Base-by-base conservation (phyloP, 495 filamentous ascomycete species). In the Recurvomyces mirabilis region DNA sequence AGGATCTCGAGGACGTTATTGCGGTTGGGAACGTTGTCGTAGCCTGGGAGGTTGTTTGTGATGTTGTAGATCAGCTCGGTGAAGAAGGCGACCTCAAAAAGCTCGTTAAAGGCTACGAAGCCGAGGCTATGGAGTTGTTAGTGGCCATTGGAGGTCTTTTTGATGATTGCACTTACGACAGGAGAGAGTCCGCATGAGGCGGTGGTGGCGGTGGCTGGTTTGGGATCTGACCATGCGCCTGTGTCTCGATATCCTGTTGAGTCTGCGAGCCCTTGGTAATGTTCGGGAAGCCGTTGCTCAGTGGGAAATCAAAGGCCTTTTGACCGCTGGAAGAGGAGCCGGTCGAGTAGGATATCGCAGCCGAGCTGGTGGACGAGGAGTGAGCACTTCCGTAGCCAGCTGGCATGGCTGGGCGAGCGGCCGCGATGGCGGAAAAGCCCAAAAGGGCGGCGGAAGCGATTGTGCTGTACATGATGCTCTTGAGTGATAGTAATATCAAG, bases 1-100 rank as follows among this genome's bases (percentile, higher is more conserved):
- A 81, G 57, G 12, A 67, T 56, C 1, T 69, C 52, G 30, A 77
- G 40, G 2, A 73, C 53, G 15, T 65, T 53, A 0, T n/a, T 12
- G n/a, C n/a, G n/a, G 36, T 24, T 39, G 1, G n/a, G 18, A 23
- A 51, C 31, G n/a, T n/a, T n/a, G 13, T 31, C 34, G 43, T 25
- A 83, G 3, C 77, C 78, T 0, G 53, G 25, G 1, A 71, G 63
- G 25, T 68, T 61, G 44, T 65, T 67, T 46, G 77, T 83, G 59
- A 85, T 70, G 59, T 84, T 84, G 20, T 57, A 25, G 25, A 82
- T 53, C 1, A 85, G 63, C 31, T 74, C 63, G n/a, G 65, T 54
- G 70, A 84, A 84, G 59, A 73, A 83, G 24, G 74, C 73, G 3
- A 75, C 74, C 50, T 83, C 81, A 50, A 77, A 77, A 17, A 79